Base-by-base conservation (phyloP, 129 eudicot species). In the Centella asiatica region DNA sequence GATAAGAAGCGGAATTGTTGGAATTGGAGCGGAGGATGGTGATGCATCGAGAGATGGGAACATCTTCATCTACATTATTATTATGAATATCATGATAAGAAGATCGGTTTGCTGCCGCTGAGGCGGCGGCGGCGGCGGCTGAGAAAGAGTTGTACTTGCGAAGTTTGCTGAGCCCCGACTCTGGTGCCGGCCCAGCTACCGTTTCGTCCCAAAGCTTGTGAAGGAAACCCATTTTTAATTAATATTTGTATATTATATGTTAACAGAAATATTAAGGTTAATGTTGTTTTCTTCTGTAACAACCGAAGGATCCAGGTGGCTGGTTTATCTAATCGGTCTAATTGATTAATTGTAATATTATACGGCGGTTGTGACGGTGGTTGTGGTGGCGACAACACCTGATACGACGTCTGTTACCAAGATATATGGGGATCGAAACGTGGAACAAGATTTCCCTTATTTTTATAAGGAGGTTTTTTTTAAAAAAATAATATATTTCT, bases 131-230 rank as follows among this genome's bases (percentile, higher is more conserved):
- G n/a, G n/a, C n/a, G n/a, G n/a, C n/a, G n/a, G n/a, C n/a, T n/a
- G n/a, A n/a, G 62, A 72, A 76, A 20, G 90, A 83, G 57, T 83
- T 77, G 67, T 77, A 80, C 34, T 85, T 79, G 31, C 95, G 85
- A 53, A 83, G 78, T 69, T 69, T 77, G 13, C 80, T 70, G 32
- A 81, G 71, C 69, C 88, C 93, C 34, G 76, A 62, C 0, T 84
- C 89, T 13, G 89, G 83, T 18, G 79, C 53, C 4, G 88, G 81
- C 14, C 95, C 87, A 57, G 94, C 85, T 12, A 82, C 74, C 33
- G 95, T 82, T 42, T 82, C 97, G 67, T 82, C 97, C 97, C 97
- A 85, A 3, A 89, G 76, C 68, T 82, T 80, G 69, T 87, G 76
- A 59, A 89, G 85, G 69, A 79, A 84, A 60, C 94, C 94, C 97